Evolutionary conservation across 2,329 filamentous ascomycete genomes (phyloP).

Genomic region (Phaeophleospora eucalypticola): DNA sequence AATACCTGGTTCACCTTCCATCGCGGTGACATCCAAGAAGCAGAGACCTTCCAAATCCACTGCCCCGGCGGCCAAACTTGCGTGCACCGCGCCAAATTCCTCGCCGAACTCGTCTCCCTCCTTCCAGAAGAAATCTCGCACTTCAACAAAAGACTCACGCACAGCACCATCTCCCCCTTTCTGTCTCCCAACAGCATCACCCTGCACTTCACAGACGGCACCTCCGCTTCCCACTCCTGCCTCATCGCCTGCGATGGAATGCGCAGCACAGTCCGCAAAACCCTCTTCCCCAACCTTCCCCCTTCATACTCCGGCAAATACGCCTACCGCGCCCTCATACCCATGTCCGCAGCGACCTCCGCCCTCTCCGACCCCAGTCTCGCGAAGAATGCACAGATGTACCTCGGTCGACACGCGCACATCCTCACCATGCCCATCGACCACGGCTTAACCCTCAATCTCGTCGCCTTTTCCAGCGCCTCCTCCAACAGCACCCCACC

Average conservation of each 20-base stretch:
- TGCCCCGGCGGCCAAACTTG: slow-evolving; percentile 22
- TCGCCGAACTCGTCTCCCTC: slow-evolving; percentile 38
- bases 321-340: slow-evolving; percentile 59
- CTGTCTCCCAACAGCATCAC: slow-evolving; percentile 29
- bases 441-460: slow-evolving; percentile 8
- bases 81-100: slow-evolving; percentile 38
- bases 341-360: slow-evolving; percentile 45
- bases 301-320: slow-evolving; percentile 55
- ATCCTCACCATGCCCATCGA: slow-evolving; percentile 9
- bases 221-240: slow-evolving; percentile 39
- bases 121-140: slow-evolving; percentile 34
- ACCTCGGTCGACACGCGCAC: slow-evolving; percentile 5
- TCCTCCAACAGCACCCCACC: slow-evolving; percentile 1
- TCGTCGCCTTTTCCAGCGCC: no score
- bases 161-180: slow-evolving; percentile 17
- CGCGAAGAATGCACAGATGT: slow-evolving; percentile 1
- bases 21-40: slow-evolving; percentile 24
- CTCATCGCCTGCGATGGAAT: slow-evolving; percentile 63
- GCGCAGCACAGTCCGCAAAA: slow-evolving; percentile 50
- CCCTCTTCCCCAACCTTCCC: slow-evolving; percentile 46
- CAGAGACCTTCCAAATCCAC: slow-evolving; percentile 19
- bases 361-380: slow-evolving; percentile 14
- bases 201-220: slow-evolving; percentile 44
- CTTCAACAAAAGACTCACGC: slow-evolving; percentile 27
- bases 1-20: slow-evolving; percentile 34